Base-by-base conservation (phyloP, 345 rosid genomes). In the Eucalyptus leucophloia region DNA sequence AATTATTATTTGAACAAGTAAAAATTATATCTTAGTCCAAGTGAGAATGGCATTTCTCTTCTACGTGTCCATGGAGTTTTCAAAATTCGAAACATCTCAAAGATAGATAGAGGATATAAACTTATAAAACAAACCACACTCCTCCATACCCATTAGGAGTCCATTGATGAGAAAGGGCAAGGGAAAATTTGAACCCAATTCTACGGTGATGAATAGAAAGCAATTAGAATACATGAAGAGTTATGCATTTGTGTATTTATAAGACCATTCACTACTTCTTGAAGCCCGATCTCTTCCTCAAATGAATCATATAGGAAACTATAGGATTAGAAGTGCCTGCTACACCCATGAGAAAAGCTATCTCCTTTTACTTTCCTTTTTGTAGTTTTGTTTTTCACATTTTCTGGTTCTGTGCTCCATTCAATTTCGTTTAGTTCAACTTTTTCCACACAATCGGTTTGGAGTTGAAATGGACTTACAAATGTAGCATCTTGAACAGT, bases 171-270 rank as follows among this genome's bases (percentile, higher is more conserved):
- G 62, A 56, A 56, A 11, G 30, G 30, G 13, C 62, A 0, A 56
- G 62, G 62, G 62, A 56, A 56, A 56, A 56, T 56, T 56, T 24
- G 62, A 56, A 10, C 30, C 62, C 62, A 56, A 56, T 56, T 26
- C 62, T 56, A 56, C 12, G 7, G 62, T 56, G 30, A 24, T 4
- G 62, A 4, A 56, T 56, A 2, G 0, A 2, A 23, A 54, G 12
- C 28, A 56, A 56, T 5, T 56, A 9, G 28, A 24, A 10, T 0
- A 9, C 30, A 0, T 56, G 26, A 4, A 24, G 62, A 56, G 30
- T 56, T 24, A 24, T 56, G 30, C 13, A 56, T 56, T 56, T 23
- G 62, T 56, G 14, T 26, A 56, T 56, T 56, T 1, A 56, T 56
- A 10, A 56, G 30, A 56, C 3, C 30, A 56, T 56, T 56, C 30